Conservation (phyloP, 805 yeast genomes). For the Monosporozyma yasuniensis region DNA sequence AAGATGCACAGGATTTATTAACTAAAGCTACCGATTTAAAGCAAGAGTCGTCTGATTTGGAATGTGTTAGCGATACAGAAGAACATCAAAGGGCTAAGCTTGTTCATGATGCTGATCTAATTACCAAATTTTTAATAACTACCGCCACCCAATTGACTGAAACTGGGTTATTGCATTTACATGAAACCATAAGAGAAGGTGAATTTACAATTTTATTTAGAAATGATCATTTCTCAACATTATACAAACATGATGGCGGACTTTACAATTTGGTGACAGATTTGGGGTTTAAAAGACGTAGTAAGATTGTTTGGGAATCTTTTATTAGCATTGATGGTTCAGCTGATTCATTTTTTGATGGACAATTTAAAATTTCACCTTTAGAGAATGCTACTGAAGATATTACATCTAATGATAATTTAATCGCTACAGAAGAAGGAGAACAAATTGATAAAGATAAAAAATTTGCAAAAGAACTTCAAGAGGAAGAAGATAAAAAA, state of each 20-base stretch:
- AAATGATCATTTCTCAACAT: constrained; percentile 80
- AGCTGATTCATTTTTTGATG: constrained; percentile 57
- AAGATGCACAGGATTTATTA: constrained; percentile 49
- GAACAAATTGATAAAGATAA: background rate
- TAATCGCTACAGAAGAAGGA: background rate
- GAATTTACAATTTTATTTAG: constrained; percentile 70
- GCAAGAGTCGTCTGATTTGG: constrained; percentile 7
- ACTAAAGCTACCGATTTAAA: constrained; percentile 35
- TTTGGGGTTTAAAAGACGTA: constrained; percentile 43
- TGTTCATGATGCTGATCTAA: constrained; percentile 23
- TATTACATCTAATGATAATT: background rate
- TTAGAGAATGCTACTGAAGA: background rate
- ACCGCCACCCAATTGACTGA: constrained; percentile 69
- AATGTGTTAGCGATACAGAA: constrained; percentile 11
- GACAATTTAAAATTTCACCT: constrained; percentile 37
- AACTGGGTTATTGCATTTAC: constrained; percentile 46
- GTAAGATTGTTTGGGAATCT: constrained; percentile 69
- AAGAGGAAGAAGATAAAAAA: constrained; percentile 44
- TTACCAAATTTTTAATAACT: constrained; percentile 41
- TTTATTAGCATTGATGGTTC: constrained; percentile 55
- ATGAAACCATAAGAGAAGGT: constrained; percentile 36
- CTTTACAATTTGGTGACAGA: constrained; percentile 70
- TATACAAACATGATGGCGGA: constrained; percentile 40
- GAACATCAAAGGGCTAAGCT: constrained; percentile 15
- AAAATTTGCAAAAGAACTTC: constrained; percentile 31